Base-by-base conservation (phyloP, 1,284 basidiomycete genomes). In the Tranzscheliella williamsii region DNA sequence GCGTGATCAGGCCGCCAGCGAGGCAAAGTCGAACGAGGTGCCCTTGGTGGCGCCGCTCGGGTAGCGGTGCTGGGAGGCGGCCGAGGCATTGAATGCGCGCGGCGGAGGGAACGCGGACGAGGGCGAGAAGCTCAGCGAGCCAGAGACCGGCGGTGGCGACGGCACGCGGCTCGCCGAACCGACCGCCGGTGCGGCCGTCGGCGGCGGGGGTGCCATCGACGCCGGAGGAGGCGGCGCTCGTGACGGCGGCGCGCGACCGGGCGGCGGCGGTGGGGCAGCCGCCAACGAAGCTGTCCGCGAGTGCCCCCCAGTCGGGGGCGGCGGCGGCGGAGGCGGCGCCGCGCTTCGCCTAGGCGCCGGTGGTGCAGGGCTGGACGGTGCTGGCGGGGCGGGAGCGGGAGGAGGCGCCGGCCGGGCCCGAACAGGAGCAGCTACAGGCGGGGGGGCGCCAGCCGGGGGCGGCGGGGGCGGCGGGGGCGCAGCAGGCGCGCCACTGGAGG, bases 321-420 rank as follows among this genome's bases (percentile, higher is more conserved):
- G 78, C 11, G 91, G 91, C 5, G 94, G 91, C 1, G 86, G 87
- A 23, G 89, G 89, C 18, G 83, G 32, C 13, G 17, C 86, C 55
- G 91, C 95, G 85, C 83, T 85, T 2, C 88, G 92, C 64, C 96
- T 95, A 5, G 60, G 51, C 22, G 51, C 47, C 18, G 45, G 51
- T 3, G 64, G 45, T 30, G 43, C 58, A 16, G 18, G 21, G 6
- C 18, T 12, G 30, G 45, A 33, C 3, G 26, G 11, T 18, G 45
- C 15, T 11, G 32, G 40, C 16, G 50, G 39, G 4, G 54, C 42
- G 26, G 52, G 41, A 26, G 49, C 41, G 17, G 37, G 41, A 4
- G 51, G 31, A 0, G 29, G 32, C 18, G 27, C 16, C 13, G 44
- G 44, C 30, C 53, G 44, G n/a, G 49, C 49, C 1, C 49, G 47